Conservation (phyloP, 345 rosid genomes). For the Salix arbutifolia region DNA sequence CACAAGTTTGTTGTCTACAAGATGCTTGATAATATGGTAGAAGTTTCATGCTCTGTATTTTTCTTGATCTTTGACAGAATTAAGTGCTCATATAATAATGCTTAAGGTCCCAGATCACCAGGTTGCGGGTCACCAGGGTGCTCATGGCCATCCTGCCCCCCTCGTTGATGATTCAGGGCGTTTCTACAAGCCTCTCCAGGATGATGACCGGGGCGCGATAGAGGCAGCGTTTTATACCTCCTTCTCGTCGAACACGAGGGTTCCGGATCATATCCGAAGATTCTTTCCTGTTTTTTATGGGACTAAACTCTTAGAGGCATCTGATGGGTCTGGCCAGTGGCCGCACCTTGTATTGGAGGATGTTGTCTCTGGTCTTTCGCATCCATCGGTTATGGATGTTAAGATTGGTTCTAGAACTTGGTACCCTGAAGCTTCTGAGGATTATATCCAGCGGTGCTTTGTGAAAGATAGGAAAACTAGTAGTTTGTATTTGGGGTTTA, state of each 20-base stretch:
- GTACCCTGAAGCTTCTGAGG: slow-evolving; percentile 76
- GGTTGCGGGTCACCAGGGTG: slow-evolving; percentile 87
- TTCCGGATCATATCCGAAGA: slow-evolving; percentile 62
- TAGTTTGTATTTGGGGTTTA: slow-evolving; percentile 56
- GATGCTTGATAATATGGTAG: background rate
- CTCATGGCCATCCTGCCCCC: slow-evolving; percentile 63
- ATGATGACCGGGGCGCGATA: slow-evolving; percentile 54
- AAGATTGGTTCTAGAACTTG: slow-evolving; percentile 96
- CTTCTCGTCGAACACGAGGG: slow-evolving; percentile 46
- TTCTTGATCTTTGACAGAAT: background rate
- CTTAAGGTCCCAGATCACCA: slow-evolving; percentile 86
- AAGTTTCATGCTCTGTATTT: background rate
- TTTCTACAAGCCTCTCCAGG: slow-evolving; percentile 89
- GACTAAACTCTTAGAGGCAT: slow-evolving; percentile 62
- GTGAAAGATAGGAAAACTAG: slow-evolving; percentile 59
- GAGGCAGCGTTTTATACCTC: slow-evolving; percentile 73
- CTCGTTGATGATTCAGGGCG: slow-evolving; percentile 74
- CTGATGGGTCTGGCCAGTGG: slow-evolving; percentile 64
- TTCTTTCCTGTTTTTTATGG: slow-evolving; percentile 75
- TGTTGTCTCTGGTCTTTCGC: slow-evolving; percentile 28
- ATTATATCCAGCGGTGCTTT: slow-evolving; percentile 58
- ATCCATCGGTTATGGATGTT: slow-evolving; percentile 75
- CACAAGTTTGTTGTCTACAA: background rate
- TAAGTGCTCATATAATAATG: slow-evolving; percentile 33
- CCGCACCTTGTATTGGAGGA: slow-evolving; percentile 71